phyloP scores from a whole-genome alignment of 371 early-diverging fungal genomes.

The Rhizopus sp. region DNA sequence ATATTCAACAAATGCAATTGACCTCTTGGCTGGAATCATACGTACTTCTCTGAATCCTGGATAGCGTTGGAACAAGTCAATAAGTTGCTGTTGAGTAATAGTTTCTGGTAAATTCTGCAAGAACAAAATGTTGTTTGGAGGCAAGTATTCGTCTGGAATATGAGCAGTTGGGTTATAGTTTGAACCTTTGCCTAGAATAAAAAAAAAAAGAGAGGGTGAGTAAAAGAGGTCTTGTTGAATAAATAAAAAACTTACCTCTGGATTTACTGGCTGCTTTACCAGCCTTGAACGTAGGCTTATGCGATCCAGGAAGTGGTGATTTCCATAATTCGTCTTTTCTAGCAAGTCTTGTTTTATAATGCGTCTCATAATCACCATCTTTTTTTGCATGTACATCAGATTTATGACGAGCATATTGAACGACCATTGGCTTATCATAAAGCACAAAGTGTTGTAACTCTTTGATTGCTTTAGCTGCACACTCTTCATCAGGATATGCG shows the following conservation, averaged over 20 bases:
- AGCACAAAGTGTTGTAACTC: constrained; percentile 83
- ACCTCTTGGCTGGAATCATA: constrained; percentile 80
- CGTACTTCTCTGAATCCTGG: constrained; percentile 93
- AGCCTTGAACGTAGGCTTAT: constrained; percentile 43
- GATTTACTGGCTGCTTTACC: constrained; percentile 11
- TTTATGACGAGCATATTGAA: constrained; percentile 80
- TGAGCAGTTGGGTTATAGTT: constrained; percentile 36
- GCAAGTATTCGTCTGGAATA: constrained; percentile 72
- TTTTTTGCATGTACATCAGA: constrained; percentile 79
- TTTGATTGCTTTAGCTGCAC: constrained; percentile 81
- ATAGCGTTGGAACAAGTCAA: constrained; percentile 70
- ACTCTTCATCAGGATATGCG: constrained; percentile 60
- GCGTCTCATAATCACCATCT: constrained; percentile 72
- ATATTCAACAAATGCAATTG: constrained; percentile 96
- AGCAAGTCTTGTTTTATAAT: constrained; percentile 53
- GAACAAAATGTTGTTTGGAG: constrained; percentile 89
- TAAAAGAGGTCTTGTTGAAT: not conserved
- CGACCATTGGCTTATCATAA: constrained; percentile 83
- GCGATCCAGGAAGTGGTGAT: constrained; percentile 46
- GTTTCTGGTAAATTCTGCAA: constrained; percentile 86
- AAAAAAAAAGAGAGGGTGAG: not conserved
- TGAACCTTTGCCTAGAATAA: not conserved
- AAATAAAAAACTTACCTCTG: not conserved
- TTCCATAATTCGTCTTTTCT: constrained; percentile 48
- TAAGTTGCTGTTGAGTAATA: constrained; percentile 61